Evolutionary conservation across 2,329 filamentous ascomycete genomes (phyloP), one percentile per base, ranked within the genome.

Genomic region (Phialophora verrucosa): DNA sequence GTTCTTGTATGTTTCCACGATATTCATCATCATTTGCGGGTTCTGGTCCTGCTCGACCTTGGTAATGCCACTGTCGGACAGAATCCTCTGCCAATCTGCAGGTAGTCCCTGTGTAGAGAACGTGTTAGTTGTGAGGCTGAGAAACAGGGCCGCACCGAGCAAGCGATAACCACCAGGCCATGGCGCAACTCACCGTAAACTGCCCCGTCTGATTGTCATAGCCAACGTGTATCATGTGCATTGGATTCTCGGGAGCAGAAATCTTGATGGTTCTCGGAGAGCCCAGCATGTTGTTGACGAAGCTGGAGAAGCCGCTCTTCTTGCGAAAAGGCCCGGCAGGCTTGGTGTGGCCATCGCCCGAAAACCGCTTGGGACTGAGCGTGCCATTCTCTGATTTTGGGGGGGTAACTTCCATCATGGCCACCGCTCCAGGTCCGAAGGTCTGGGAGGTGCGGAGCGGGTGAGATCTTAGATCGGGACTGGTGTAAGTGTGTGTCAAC

Each of bases 1-100:
- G 81, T 97, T 94, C 78, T 97, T 96, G 84, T 97, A 98, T 78
- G 98, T 98, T 66, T 90, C 91, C 79, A 99, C 90, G 74, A 99
- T 95, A 78, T 98, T 91, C 76, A 96, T 90, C 81, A 97, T 93
- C 66, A 94, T 93, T 78, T 98, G 93, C 2, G 95, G 95, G 75
- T 98, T 93, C 79, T 97, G 91, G 77, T 94, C 91, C 78, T 96
- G 91, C 78, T 98, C 95, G 80, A 95, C 93, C 81, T 97, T 93
- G 31, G 93, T 91, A 74, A 99, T 97, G 70, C 95, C 95, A 78
- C 92, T 97, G 79, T 97, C 93, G 81, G 94, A 92, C 75, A 99
- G 88, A 76, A 97, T 87, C 68, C 92, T 90, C 81, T 98, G 94
- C 95, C 95, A 99, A 85, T 98, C 95, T 79, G 95, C 96, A 20